Conservation (phyloP, 768 basidiomycete genomes). For the Suillus luteus region DNA sequence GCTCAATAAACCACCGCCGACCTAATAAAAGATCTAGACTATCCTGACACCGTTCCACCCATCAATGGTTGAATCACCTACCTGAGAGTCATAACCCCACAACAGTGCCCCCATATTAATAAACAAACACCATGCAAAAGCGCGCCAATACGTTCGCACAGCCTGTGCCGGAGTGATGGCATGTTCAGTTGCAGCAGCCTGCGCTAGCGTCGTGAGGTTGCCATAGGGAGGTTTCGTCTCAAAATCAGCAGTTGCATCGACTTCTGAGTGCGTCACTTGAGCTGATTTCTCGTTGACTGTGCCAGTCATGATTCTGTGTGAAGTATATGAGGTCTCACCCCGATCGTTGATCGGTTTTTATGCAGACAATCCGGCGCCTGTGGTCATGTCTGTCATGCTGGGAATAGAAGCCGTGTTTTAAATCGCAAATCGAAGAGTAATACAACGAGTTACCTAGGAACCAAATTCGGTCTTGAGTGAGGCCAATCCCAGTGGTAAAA, state of each 20-base stretch:
- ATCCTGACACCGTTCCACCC: neutral
- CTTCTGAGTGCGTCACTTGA: constrained; percentile 5
- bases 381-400: neutral
- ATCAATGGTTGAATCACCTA: constrained; percentile 8
- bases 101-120: constrained; percentile 27
- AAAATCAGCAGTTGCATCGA: constrained; percentile 8
- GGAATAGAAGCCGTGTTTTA: neutral
- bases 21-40: constrained; percentile 9
- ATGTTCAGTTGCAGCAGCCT: constrained; percentile 25
- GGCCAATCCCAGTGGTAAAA: neutral
- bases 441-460: neutral
- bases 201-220: constrained; percentile 25
- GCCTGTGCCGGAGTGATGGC: constrained; percentile 23
- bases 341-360: neutral
- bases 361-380: neutral
- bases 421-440: neutral
- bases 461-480: neutral
- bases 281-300: constrained; percentile 16
- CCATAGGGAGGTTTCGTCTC: constrained; percentile 13
- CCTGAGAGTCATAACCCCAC: constrained; percentile 30
- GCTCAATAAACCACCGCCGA: constrained; percentile 24
- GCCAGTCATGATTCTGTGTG: constrained; percentile 12
- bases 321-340: neutral
- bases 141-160: constrained; percentile 28
- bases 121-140: constrained; percentile 27